Base-by-base conservation (phyloP, 805 yeast species). In the Isabelozyma heimii region DNA sequence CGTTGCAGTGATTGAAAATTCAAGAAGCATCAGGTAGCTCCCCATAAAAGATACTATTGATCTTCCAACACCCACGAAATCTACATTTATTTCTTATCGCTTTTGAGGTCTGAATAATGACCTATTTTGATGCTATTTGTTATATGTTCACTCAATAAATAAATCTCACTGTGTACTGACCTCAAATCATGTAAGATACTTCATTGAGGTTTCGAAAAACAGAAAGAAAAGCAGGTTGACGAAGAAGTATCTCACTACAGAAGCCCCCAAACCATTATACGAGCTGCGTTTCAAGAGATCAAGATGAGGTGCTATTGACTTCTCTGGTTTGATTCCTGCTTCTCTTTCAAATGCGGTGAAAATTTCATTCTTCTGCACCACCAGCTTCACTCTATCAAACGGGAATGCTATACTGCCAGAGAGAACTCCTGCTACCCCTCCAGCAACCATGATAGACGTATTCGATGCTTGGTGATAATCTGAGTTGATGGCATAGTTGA, bases 401-500 rank as follows among this genome's bases (percentile, higher is more conserved):
- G 92, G 91, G 66, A 84, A 87, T 16, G 86, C 82, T 0, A 80
- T 62, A 4, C 81, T 65, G 89, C 91, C 86, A 43, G 87, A 75
- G 20, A 83, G 63, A 20, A 83, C 76, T 5, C 94, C 94, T 12
- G 90, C 79, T 38, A 80, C 50, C 0, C 87, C 91, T 12, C 91
- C 92, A 1, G 89, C 85, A 2, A 81, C 45, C 44, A 43, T 69
- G 53, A 44, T 67, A 51, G 57, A 51, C 14, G 49, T 58, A 50
- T 52, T 63, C 53, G 50, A 71, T 28, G 58, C 43, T 37, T 8
- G 9, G 14, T 44, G 41, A 12, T 20, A 9, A 12, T 24, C 8
- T 24, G 41, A 37, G 24, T 46, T 61, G 48, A 77, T 69, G 44
- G 62, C 8, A 9, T 37, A 44, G 33, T 46, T 61, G 48, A 77